phyloP scores from a whole-genome alignment of 306 rosid species.

The Delonix regia region DNA sequence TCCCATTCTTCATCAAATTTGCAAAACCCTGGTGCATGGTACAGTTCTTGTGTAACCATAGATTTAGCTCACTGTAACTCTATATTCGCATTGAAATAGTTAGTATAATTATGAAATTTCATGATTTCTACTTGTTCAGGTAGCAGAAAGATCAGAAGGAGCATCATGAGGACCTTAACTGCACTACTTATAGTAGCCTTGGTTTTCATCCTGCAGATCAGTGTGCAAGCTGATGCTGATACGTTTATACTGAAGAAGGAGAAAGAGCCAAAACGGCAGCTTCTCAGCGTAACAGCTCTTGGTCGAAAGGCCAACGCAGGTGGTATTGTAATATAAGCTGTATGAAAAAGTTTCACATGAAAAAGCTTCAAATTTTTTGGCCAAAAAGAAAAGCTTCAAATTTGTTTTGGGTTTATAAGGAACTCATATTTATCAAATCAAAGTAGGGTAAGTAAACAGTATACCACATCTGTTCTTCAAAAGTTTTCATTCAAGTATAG shows the following conservation, averaged over 20 bases:
- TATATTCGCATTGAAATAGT: neutral
- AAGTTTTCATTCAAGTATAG: no score
- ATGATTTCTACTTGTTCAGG: neutral
- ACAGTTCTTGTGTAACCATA: neutral
- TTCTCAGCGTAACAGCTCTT: neutral
- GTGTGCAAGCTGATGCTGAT: conserved; percentile 21
- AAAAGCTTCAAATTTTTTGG: no score
- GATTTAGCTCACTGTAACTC: neutral
- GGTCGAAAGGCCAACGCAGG: conserved; percentile 30
- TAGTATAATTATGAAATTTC: neutral
- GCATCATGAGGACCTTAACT: conserved; percentile 19
- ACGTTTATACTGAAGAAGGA: neutral
- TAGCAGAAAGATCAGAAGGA: neutral
- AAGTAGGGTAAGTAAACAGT: no score
- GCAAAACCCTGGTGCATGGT: neutral
- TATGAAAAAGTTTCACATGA: neutral
- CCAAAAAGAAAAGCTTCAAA: no score
- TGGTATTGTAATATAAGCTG: neutral
- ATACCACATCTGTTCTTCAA: no score
- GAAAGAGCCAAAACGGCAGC: conserved; percentile 4
- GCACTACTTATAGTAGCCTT: neutral
- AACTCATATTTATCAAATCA: no score
- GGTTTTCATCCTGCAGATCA: neutral
- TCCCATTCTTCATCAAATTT: neutral
- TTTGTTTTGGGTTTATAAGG: no score